phyloP scores from a whole-genome alignment of 441 rosid species.

The Geranium incanum region DNA sequence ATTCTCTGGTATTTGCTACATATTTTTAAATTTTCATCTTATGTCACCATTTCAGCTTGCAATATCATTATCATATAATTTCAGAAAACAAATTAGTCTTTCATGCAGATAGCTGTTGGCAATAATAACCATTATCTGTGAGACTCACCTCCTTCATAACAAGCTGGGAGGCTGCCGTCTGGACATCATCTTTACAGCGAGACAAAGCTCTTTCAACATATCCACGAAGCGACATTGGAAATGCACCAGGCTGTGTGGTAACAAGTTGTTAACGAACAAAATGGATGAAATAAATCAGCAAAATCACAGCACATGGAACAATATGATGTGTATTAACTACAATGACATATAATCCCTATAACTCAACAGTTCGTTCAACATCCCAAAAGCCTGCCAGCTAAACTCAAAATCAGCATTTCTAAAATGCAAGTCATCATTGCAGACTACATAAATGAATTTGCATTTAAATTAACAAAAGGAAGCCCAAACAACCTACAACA shows the following conservation, averaged over 20 bases:
- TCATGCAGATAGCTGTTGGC: background rate
- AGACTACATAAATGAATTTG: slow-evolving; percentile 1
- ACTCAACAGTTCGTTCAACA: background rate
- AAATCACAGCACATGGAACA: slow-evolving; percentile 1
- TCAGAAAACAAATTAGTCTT: background rate
- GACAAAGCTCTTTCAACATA: slow-evolving; percentile 86
- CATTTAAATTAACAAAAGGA: background rate
- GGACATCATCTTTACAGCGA: slow-evolving; percentile 71
- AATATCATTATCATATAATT: background rate
- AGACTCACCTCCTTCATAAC: slow-evolving; percentile 66
- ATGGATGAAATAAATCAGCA: background rate
- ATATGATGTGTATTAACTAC: background rate
- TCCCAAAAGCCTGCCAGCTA: slow-evolving; percentile 1
- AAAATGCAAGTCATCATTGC: background rate
- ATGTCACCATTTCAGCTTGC: background rate
- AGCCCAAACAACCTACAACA: background rate
- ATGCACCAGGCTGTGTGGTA: slow-evolving; percentile 48
- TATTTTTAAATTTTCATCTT: background rate
- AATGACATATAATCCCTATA: background rate
- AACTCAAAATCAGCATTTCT: background rate
- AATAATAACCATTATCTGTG: background rate
- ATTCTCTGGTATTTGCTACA: background rate
- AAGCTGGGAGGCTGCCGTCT: slow-evolving; percentile 57
- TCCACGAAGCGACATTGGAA: slow-evolving; percentile 68
- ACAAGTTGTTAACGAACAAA: slow-evolving; percentile 7